These are phyloP conservation scores for Pseudogymnoascus sp. DNA, from an alignment of 2,329 filamentous ascomycete genomes.

Conservation along the genomic window DNA sequence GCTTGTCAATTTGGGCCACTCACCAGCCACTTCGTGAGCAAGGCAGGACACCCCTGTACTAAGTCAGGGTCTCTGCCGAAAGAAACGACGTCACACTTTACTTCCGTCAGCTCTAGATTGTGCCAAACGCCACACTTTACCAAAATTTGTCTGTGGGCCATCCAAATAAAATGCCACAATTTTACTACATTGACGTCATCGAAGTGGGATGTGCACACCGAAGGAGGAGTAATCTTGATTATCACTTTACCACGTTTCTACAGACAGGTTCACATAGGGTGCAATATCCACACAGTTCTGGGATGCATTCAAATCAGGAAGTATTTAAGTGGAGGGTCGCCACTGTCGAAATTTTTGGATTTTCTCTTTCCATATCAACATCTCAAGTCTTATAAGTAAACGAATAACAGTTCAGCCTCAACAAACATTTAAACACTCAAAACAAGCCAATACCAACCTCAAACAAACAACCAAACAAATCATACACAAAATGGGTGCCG, in stretches of 20 bases:
- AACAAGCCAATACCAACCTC: slow-evolving; percentile 14
- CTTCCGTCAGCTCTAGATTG: background rate
- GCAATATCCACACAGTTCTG: background rate
- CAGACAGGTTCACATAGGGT: slow-evolving; percentile 3
- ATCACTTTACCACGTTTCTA: background rate
- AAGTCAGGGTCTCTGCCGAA: background rate
- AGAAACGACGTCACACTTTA: background rate
- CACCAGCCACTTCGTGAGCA: slow-evolving; percentile 1
- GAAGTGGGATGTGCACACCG: background rate
- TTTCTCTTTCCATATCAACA: slow-evolving; percentile 6
- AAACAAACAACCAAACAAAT: slow-evolving; percentile 13
- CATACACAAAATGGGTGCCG: slow-evolving; percentile 29
- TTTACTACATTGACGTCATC: slow-evolving; percentile 6
- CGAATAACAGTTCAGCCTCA: background rate
- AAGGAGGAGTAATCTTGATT: background rate
- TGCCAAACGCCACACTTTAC: slow-evolving; percentile 3
- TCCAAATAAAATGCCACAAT: background rate
- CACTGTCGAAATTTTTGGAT: background rate
- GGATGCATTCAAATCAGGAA: background rate
- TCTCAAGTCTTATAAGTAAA: background rate
- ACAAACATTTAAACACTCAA: background rate
- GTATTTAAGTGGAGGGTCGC: slow-evolving; percentile 1
- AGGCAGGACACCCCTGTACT: background rate
- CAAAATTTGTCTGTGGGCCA: background rate
- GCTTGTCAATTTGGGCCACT: background rate